Base-by-base conservation (phyloP, 73 alveolate genomes). In the Strombidium stylifer region DNA sequence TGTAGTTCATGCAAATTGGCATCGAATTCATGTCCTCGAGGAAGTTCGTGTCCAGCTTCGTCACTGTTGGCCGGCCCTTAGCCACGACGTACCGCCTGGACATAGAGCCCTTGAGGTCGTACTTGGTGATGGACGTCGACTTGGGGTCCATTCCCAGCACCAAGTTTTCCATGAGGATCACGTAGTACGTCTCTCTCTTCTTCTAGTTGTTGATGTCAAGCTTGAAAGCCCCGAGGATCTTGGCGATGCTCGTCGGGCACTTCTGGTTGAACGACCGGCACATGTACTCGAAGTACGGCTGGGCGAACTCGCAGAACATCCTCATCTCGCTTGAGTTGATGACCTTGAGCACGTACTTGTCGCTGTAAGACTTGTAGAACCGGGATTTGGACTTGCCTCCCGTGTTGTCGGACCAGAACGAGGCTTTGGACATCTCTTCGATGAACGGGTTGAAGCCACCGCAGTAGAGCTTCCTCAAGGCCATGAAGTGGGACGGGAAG, bases 21-120 rank as follows among this genome's bases (percentile, higher is more conserved):
- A 35, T 21, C 21, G 58, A 16, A 16, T 46, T 59, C 21, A 53
- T 8, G 50, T 70, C 91, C 1, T 35, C 56, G 37, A 71, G 26
- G 60, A 70, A 80, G 61, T 80, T 80, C 40, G 25, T 69, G 34
- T 80, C 91, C 30, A 71, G 74, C 37, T 47, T 61, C 3, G 41
- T 75, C 15, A 52, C 57, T 3, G 66, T 64, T 10, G 23, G 53
- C 19, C 50, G 44, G 12, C 19, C 53, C 46, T 49, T 20, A 15
- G 47, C 35, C 12, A 4, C 42, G 24, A 46, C 42, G n/a, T n/a
- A 70, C 11, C 84, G 52, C 46, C 55, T 70, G 27, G 59, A 28
- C 18, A 42, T 54, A 0, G 91, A 69, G 40, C 91, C 91, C 70
- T 80, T 80, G 26, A 80, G 28, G 41, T 80, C 91, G 39, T 80